phyloP scores from a whole-genome alignment of 2,329 filamentous ascomycete species.

The Metarhizium sp. region DNA sequence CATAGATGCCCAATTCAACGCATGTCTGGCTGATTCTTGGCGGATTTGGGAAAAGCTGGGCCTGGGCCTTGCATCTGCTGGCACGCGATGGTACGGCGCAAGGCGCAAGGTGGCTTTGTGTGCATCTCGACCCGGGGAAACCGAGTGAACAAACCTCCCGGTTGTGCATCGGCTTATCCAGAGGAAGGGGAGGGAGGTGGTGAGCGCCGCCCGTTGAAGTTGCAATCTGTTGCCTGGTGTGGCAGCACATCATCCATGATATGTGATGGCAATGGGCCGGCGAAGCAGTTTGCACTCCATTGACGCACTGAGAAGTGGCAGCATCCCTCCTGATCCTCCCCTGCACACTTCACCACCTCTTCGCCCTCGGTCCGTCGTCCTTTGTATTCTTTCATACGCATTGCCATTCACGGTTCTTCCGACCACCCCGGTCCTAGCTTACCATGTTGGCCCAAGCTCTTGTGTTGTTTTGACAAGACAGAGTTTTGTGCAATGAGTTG shows the following conservation, averaged over 20 bases:
- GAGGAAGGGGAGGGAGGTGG: neutral
- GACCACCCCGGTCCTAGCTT: too few relatives aligned
- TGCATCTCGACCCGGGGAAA: neutral
- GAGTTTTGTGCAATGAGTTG: too few relatives aligned
- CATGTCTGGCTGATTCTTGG: neutral
- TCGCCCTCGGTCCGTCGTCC: neutral
- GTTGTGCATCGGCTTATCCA: neutral
- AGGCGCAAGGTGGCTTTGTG: neutral
- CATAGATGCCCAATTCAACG: conserved; percentile 2
- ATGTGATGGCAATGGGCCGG: neutral
- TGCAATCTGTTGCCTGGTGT: neutral
- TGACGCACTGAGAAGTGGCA: neutral
- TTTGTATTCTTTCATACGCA: too few relatives aligned
- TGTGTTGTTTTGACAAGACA: neutral
- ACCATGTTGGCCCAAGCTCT: neutral
- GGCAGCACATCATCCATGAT: neutral
- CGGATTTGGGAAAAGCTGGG: neutral
- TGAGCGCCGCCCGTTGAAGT: neutral
- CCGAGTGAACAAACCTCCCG: neutral
- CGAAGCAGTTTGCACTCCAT: neutral
- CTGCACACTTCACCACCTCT: neutral
- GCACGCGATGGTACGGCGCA: neutral
- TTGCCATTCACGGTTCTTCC: too few relatives aligned
- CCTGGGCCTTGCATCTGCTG: neutral
- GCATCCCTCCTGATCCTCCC: neutral